Conservation (phyloP, 345 rosid genomes). For the Gossypium mustelinum region DNA sequence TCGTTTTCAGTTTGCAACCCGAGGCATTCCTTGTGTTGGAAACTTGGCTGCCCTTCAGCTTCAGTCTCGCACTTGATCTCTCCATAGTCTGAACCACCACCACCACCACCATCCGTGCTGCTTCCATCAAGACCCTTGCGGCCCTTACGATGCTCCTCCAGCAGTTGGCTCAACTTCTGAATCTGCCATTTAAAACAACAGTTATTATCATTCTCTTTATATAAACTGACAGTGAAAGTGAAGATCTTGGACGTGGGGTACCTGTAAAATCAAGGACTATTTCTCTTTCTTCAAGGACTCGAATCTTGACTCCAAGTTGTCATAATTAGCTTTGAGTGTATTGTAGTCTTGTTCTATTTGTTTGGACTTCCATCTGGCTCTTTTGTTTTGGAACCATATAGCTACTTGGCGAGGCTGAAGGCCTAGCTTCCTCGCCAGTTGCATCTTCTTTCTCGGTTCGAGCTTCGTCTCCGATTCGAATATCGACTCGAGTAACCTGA, state of each 20-base stretch:
- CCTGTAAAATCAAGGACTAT: conserved; percentile 53
- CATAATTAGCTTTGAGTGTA: conserved; percentile 43
- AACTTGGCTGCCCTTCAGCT: conserved; percentile 13
- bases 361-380: conserved; percentile 87
- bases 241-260: conserved; percentile 11
- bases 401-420: conserved; percentile 83
- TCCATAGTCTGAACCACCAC: conserved; percentile 26
- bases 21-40: conserved; percentile 15
- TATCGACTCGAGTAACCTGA: conserved; percentile 56
- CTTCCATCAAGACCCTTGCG: conserved; percentile 23
- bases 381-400: conserved; percentile 85
- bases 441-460: conserved; percentile 60
- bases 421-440: conserved; percentile 62
- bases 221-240: background rate
- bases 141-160: conserved; percentile 23
- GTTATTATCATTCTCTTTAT: background rate
- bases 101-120: background rate
- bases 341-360: conserved; percentile 60
- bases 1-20: conserved; percentile 2
- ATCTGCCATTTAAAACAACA: conserved; percentile 33
- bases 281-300: conserved; percentile 58
- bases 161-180: conserved; percentile 39
- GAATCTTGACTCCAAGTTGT: conserved; percentile 41
- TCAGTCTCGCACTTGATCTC: conserved; percentile 28
- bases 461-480: conserved; percentile 71